Conservation (phyloP, 495 filamentous ascomycete species). For the Acidiella bohemica region DNA sequence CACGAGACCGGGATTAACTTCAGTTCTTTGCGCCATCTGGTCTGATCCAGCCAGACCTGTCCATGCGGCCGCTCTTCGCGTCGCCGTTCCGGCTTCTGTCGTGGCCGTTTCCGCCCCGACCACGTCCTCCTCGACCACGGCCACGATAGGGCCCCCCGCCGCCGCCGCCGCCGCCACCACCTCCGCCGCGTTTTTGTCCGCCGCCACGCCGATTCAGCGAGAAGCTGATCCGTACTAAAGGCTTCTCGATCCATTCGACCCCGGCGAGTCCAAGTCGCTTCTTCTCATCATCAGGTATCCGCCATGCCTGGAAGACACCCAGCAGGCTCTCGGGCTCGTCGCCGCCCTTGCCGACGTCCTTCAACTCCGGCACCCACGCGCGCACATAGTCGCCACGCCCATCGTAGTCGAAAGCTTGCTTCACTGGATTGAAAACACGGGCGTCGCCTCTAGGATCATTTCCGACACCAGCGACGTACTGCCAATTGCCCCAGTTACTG, state of each 20-base stretch:
- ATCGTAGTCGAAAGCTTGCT: conserved; percentile 60
- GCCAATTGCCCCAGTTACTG: conserved; percentile 68
- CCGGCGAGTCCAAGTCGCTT: conserved; percentile 37
- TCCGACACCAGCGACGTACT: conserved; percentile 59
- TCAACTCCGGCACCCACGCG: conserved; percentile 51
- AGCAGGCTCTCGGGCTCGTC: conserved; percentile 31
- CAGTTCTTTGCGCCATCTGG: too few species aligned
- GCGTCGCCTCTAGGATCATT: conserved; percentile 54
- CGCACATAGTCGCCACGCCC: conserved; percentile 48
- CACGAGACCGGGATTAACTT: too few species aligned
- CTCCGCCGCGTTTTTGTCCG: conserved; percentile 16
- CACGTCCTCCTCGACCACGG: conserved; percentile 13
- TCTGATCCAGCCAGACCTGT: conserved; percentile 16
- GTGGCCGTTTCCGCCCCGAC: not conserved
- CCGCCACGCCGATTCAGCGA: conserved; percentile 32
- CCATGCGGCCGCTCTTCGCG: conserved; percentile 10
- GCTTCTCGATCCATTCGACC: conserved; percentile 41
- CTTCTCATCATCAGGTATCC: conserved; percentile 37
- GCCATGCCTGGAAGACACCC: conserved; percentile 52
- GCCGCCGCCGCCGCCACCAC: conserved; percentile 18
- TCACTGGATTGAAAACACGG: conserved; percentile 59
- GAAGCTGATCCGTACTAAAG: conserved; percentile 44
- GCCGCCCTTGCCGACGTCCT: conserved; percentile 24
- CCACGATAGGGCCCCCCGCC: conserved; percentile 16
- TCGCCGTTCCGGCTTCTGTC: not conserved